phyloP scores from a whole-genome alignment of 306 rosid genomes.

The Begonia loranthoides region DNA sequence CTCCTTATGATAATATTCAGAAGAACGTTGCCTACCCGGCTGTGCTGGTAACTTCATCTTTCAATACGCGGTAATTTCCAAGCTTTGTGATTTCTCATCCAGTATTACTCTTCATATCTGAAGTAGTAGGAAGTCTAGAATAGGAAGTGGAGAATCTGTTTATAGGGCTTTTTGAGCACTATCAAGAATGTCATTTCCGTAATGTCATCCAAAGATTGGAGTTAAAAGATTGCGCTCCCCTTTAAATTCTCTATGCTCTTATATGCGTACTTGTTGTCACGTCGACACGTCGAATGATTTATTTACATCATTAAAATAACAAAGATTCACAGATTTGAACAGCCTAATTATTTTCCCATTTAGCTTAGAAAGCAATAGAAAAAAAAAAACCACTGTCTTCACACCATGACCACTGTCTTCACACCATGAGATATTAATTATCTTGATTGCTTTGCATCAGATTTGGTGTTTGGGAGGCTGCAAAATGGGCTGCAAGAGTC shows the following conservation, averaged over 20 bases:
- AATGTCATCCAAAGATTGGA: too few species aligned
- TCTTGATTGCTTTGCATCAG: conserved; percentile 19
- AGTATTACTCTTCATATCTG: too few species aligned
- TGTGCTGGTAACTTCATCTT: conserved; percentile 59
- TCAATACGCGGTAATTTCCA: conserved; percentile 56
- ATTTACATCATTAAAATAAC: too few species aligned
- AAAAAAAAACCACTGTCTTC: background rate
- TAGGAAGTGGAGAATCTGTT: background rate
- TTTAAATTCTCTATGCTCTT: too few species aligned
- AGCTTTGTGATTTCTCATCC: background rate
- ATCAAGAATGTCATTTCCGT: too few species aligned
- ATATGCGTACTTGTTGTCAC: too few species aligned
- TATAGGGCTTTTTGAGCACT: too few species aligned
- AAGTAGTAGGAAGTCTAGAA: background rate
- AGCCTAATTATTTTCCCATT: too few species aligned
- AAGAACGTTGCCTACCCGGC: conserved; percentile 71
- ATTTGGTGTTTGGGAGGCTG: conserved; percentile 96
- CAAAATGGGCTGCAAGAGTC: conserved; percentile 86
- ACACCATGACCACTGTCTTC: background rate
- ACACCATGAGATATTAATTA: background rate
- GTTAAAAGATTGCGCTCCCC: too few species aligned
- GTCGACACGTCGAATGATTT: too few species aligned
- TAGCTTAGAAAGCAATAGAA: too few species aligned
- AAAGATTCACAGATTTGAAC: too few species aligned
- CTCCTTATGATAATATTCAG: conserved; percentile 83